Conservation (phyloP, 345 rosid genomes). For the Boechera divaricarpa region DNA sequence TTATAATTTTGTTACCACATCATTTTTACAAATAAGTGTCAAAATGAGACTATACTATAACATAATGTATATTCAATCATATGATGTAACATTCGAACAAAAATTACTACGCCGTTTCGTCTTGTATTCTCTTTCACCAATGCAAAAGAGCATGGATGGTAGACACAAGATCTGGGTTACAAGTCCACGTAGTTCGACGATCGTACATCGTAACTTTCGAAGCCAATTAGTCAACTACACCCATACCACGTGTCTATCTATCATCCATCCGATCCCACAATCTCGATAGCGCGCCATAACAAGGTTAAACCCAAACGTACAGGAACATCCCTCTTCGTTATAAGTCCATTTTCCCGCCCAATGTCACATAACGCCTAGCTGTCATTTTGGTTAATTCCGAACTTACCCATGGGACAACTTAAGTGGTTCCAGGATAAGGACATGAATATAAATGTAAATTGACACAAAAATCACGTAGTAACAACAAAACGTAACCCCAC, state of each 20-base stretch:
- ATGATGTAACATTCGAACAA: neutral
- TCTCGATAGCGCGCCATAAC: constrained; percentile 19
- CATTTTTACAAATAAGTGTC: neutral
- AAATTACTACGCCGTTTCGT: neutral
- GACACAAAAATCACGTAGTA: neutral
- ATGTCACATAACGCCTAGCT: constrained; percentile 41
- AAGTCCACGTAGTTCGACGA: constrained; percentile 36
- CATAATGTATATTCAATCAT: neutral
- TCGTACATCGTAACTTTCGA: constrained; percentile 26
- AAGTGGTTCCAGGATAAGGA: constrained; percentile 16
- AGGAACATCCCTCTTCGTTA: neutral
- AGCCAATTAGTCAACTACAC: constrained; percentile 7
- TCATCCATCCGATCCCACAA: constrained; percentile 23
- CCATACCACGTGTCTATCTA: constrained; percentile 21
- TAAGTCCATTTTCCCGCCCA: constrained; percentile 44
- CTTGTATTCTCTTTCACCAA: constrained; percentile 8
- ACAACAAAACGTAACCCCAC: constrained; percentile 48
- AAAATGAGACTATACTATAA: neutral
- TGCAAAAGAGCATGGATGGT: constrained; percentile 25
- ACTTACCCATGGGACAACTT: constrained; percentile 30
- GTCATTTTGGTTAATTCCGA: constrained; percentile 35
- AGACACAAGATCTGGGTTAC: constrained; percentile 40
- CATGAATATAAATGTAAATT: constrained; percentile 34
- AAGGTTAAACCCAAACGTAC: constrained; percentile 12
- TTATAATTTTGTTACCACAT: neutral